Evolutionary conservation across 148 eudicot species (phyloP), one percentile per base, ranked within the genome.

Genomic region (Silene conica): DNA sequence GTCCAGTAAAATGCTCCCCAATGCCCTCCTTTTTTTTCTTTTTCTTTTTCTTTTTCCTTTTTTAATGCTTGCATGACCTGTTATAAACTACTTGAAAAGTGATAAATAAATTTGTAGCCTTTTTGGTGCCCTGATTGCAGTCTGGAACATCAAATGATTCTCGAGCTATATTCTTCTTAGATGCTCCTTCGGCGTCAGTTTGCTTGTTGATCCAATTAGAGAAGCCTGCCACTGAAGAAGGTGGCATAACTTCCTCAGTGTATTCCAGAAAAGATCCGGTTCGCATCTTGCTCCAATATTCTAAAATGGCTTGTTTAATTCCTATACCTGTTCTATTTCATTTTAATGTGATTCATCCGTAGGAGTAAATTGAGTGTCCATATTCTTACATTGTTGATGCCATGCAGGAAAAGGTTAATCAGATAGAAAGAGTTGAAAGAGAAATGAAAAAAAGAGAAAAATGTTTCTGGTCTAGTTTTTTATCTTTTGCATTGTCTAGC

Each of bases 181-280:
- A 95, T 82, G 92, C 96, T 77, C 97, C 99, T 72, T 95, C 99
- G 73, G 89, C 99, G 79, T 87, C 99, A 73, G 90, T 95, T 63
- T 92, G 97, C 80, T 82, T 95, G 80, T 82, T 95, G 79, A 87
- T 95, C 73, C 99, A 95, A 86, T 82, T 95, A 77, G 99, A 95
- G 78, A 95, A 92, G 86, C 88, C 96, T 78, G 99, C 92, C 25
- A 83, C 96, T 69, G 99, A 95, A 90, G 99, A 95, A 86, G 97
- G 97, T 52, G 97, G 99, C 56, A 85, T 92, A 75, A 83, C 99
- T 74, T 86, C 99, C 59, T 90, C 99, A 66, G 97, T 90, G 74
- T 95, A 95, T 83, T 95, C 99, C 25, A 93, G 99, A 26, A 95
- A 95, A 89, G 99, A 95, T 81, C 96, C 96, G 69, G 99, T 95